phyloP scores from a whole-genome alignment of 345 rosid genomes.

The Salix suchowensis region DNA sequence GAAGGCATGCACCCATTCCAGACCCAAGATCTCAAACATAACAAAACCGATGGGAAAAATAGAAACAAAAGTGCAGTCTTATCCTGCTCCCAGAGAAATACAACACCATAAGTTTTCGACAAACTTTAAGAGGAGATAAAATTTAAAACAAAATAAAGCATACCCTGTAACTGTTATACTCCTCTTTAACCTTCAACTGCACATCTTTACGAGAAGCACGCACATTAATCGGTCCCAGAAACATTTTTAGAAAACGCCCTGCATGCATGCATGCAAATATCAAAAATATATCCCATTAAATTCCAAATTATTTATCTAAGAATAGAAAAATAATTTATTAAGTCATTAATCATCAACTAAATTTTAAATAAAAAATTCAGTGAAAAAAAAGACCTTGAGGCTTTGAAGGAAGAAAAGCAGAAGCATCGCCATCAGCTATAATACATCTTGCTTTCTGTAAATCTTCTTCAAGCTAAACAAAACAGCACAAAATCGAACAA shows the following conservation, averaged over 20 bases:
- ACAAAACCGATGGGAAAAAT: conserved; percentile 74
- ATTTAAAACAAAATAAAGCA: background rate
- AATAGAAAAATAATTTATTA: background rate
- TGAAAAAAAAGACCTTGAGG: conserved; percentile 45
- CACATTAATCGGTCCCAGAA: conserved; percentile 93
- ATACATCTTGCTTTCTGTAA: conserved; percentile 70
- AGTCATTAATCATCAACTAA: background rate
- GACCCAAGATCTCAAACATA: conserved; percentile 64
- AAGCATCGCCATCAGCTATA: conserved; percentile 73
- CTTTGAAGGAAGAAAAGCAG: conserved; percentile 70
- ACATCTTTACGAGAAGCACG: conserved; percentile 80
- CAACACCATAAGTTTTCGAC: background rate
- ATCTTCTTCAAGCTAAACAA: conserved; percentile 69
- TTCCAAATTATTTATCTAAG: background rate
- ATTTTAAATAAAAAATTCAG: background rate
- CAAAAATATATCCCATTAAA: background rate
- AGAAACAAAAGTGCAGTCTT: conserved; percentile 92
- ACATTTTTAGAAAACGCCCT: conserved; percentile 73
- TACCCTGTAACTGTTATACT: conserved; percentile 91
- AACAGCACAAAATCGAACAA: background rate
- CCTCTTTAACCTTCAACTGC: conserved; percentile 92
- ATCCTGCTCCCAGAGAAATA: conserved; percentile 56
- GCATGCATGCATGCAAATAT: conserved; percentile 6
- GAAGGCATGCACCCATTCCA: conserved; percentile 95
- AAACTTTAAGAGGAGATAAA: background rate